Conservation (phyloP, 139 green algal genomes). For the Picochlorum sp. region DNA sequence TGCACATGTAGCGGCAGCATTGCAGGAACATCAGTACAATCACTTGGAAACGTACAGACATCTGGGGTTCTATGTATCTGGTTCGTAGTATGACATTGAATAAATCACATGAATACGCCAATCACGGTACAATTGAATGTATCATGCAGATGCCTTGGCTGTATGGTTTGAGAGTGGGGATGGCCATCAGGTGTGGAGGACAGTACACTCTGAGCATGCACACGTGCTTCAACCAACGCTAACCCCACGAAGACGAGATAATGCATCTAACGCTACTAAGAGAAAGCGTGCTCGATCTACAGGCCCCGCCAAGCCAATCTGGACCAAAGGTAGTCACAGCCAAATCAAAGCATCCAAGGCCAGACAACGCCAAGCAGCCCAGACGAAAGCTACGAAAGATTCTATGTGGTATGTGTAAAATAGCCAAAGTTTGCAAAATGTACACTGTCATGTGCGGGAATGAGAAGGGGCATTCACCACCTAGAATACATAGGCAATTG, state of each 20-base stretch:
- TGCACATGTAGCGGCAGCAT: not conserved
- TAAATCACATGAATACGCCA: not conserved
- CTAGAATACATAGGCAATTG: too few species aligned
- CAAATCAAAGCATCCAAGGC: conserved; percentile 3
- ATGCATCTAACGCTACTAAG: not conserved
- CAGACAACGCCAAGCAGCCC: not conserved
- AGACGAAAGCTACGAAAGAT: too few species aligned
- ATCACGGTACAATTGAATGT: not conserved
- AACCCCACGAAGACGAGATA: not conserved
- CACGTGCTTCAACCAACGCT: not conserved
- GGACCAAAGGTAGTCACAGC: not conserved
- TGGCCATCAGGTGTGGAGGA: conserved; percentile 5
- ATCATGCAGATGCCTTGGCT: not conserved
- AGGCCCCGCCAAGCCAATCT: not conserved
- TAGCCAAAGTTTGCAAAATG: too few species aligned
- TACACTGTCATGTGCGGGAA: too few species aligned
- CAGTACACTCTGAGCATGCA: not conserved
- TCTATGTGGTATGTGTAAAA: too few species aligned
- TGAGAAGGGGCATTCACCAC: too few species aligned
- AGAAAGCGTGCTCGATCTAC: conserved; percentile 3
- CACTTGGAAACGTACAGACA: conserved; percentile 4
- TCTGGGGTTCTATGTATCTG: not conserved
- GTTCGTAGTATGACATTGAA: not conserved
- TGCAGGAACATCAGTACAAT: conserved; percentile 6
- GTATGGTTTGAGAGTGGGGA: not conserved